Evolutionary conservation across 345 rosid species (phyloP), one percentile per base, ranked within the genome.

Genomic region (Corymbia maculata): DNA sequence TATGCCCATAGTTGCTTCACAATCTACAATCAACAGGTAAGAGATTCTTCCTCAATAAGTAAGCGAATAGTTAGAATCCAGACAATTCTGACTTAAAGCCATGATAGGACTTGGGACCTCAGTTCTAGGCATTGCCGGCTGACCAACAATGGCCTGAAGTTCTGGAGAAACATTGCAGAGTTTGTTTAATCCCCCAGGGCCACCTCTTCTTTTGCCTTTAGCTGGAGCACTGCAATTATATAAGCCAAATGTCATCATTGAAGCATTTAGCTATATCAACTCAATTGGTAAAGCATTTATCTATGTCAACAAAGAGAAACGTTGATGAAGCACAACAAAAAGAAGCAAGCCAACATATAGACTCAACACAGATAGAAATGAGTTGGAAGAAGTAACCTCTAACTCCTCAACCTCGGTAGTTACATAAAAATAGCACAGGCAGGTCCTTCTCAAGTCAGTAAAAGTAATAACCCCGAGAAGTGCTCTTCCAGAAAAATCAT

Each of bases 1-100:
- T 91, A 91, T 14, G 90, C 92, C 92, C 92, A 91, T 51, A 91
- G 79, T 51, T 91, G 91, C 90, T 79, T 91, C 80, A 91, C 92
- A 5, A 91, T 91, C 92, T 91, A 68, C 66, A 57, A 9, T 21
- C 85, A 59, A 51, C 2, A 64, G 85, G 24, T 6, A 15, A 45
- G 79, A 52, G 11, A 80, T 32, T 28, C 28, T 52, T 52, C 49
- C 49, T 19, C 47, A 10, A 19, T 42, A 42, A 19, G 49, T 75
- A 42, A 75, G 22, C 8, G 13, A 19, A 75, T 42, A 75, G 2
- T 75, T 21, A 75, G 28, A 75, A 75, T 75, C 28, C 84, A 75
- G 87, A 89, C 42, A 53, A 79, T 32, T 49, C 82, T 13, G 19
- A 52, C 21, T 16, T 26, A 86, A 86, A 86, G n/a, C 44, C 26